Evolutionary conservation across 1,139 yeast genomes (phyloP).

Genomic region (Lodderomyces parapsilosis): DNA sequence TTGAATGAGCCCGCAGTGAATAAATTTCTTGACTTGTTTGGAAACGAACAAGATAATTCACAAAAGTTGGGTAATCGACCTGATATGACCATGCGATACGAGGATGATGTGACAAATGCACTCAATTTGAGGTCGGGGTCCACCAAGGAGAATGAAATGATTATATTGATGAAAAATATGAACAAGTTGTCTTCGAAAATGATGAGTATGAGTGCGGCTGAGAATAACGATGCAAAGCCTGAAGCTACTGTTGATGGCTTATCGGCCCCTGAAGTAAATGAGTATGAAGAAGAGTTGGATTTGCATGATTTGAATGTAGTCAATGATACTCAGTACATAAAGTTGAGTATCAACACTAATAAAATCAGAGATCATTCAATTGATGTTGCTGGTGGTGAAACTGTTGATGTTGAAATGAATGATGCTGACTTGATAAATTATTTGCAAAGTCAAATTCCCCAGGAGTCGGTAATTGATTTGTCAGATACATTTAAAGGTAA

Average conservation of each 20-base stretch:
- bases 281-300: constrained; percentile 49
- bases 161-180: constrained; percentile 82
- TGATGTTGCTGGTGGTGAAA: constrained; percentile 5
- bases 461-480: constrained; percentile 28
- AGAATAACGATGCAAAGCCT: constrained; percentile 10
- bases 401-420: constrained; percentile 3
- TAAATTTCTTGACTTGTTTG: constrained; percentile 70
- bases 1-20: constrained; percentile 30
- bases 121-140: neutral
- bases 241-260: constrained; percentile 19
- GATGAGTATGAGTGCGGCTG: constrained; percentile 49
- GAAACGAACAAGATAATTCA: constrained; percentile 80
- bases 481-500: constrained; percentile 37
- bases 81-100: constrained; percentile 83
- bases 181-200: constrained; percentile 82
- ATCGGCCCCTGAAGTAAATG: constrained; percentile 31
- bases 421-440: constrained; percentile 4
- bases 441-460: constrained; percentile 7
- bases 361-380: constrained; percentile 13
- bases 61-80: constrained; percentile 77
- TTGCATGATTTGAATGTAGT: constrained; percentile 61
- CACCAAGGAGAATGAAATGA: constrained; percentile 49
- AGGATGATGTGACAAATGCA: constrained; percentile 17
- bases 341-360: constrained; percentile 49
- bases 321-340: constrained; percentile 52